A percentile compares a stretch with the other conserved stretches of the same genome.
Evolutionary conservation across 1,284 basidiomycete species (phyloP).

Genomic region (Vanrija humicola): DNA sequence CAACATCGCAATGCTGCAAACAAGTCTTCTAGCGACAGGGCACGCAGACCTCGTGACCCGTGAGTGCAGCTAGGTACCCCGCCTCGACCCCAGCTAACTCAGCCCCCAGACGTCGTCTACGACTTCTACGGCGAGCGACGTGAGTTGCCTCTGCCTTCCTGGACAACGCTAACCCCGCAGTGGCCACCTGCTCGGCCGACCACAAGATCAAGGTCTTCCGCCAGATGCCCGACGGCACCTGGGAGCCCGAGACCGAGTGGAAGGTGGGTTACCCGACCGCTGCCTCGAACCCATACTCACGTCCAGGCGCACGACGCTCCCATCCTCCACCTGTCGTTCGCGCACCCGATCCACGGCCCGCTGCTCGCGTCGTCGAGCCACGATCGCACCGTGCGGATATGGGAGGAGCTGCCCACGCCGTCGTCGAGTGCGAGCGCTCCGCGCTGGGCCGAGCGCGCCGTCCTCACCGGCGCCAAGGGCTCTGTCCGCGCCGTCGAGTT

Average conservation of each 20-base stretch:
- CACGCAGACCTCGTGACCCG: slow-evolving; percentile 50
- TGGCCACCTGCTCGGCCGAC: slow-evolving; percentile 47
- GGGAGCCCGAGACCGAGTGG: slow-evolving; percentile 79
- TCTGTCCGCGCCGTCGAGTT: slow-evolving; percentile 80
- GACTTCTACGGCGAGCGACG: slow-evolving; percentile 79
- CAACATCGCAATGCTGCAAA: slow-evolving; percentile 42
- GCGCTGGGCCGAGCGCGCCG: slow-evolving; percentile 67
- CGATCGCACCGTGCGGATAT: slow-evolving; percentile 82
- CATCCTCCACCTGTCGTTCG: slow-evolving; percentile 75
- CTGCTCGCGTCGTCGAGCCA: slow-evolving; percentile 79
- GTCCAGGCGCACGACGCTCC: slow-evolving; percentile 81
- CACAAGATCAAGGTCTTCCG: slow-evolving; percentile 78
- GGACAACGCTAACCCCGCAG: slow-evolving; percentile 15
- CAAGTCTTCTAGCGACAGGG: slow-evolving; percentile 43
- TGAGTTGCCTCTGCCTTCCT: slow-evolving; percentile 18
- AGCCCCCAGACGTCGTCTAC: slow-evolving; percentile 68
- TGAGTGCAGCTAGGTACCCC: slow-evolving; percentile 22
- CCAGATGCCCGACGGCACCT: slow-evolving; percentile 61
- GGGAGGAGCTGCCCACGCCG: slow-evolving; percentile 60
- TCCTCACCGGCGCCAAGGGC: slow-evolving; percentile 75
- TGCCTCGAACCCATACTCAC: background rate
- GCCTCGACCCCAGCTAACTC: slow-evolving; percentile 7
- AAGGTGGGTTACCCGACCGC: slow-evolving; percentile 56
- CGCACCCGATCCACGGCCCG: slow-evolving; percentile 81
- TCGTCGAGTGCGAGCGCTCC: background rate